Base-by-base conservation (phyloP, 2,329 filamentous ascomycete genomes). In the Aulographum hederae region DNA sequence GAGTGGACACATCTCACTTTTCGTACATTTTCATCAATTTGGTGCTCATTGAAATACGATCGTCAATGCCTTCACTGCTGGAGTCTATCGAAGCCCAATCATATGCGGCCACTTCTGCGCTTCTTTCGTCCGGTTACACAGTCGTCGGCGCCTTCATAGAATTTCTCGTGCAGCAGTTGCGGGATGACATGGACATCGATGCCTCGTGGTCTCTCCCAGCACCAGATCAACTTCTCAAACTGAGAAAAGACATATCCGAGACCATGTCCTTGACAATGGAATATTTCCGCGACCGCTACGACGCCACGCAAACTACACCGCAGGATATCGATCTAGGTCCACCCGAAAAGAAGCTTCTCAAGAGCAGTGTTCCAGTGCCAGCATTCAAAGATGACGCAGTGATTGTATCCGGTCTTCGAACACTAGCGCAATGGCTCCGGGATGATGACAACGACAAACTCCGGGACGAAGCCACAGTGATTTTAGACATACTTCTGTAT, bases 211-310 rank as follows among this genome's bases (percentile, higher is more conserved):
- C 67, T 27, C 45, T 57, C 20, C 62, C 73, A 52, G 50, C 65
- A 1, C 64, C 71, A 0, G 68, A 73, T 34, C 61, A 64, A 16
- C 59, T 79, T 17, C 54, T 78, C 11, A 71, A 69, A 41, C 52
- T 78, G 4, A 63, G 70, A 25, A 67, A 61, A 31, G 57, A 63
- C 33, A 62, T 78, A 31, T 60, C 65, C 1, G 74, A 79, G 43
- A 70, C 73, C 3, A 60, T 78, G 44, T 69, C 69, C 0, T 50
- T 73, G 2, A 63, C 65, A 0, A 62, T 73, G 36, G 74, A 78
- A 49, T 74, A 72, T 45, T 58, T 79, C 2, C 65, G 73, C 26
- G 75, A 79, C 43, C 56, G 73, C n/a, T 78, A 70, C 69, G 74
- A 79, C 43, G 69, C 68, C 28, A 28, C 35, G 5, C 20, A 68